Evolutionary conservation across 2,329 filamentous ascomycete species (phyloP).

Genomic region (Magnaporthiopsis rhizophila): DNA sequence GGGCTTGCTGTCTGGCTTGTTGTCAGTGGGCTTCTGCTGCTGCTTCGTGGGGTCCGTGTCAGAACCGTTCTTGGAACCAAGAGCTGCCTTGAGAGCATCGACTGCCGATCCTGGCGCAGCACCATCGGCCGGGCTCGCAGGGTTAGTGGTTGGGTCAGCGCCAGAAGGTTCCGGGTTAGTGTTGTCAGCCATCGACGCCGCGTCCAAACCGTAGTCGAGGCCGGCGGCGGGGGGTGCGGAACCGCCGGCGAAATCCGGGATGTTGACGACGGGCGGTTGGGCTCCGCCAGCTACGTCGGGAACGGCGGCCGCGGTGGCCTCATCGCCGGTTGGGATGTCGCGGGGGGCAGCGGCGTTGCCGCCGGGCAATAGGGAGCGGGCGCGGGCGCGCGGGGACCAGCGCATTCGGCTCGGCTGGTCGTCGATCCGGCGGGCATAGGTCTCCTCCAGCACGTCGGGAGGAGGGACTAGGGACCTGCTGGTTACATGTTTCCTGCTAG

Average conservation of each 20-base stretch:
- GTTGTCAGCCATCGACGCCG: background rate
- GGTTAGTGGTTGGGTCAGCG: background rate
- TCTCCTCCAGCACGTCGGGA: conserved; percentile 1
- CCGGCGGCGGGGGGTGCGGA: background rate
- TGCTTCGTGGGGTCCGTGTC: background rate
- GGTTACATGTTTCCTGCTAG: background rate
- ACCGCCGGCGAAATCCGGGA: background rate
- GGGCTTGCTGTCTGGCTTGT: background rate
- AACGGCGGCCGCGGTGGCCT: background rate
- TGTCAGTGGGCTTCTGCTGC: background rate
- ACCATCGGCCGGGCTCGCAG: background rate
- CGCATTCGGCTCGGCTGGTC: background rate
- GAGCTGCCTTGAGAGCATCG: background rate
- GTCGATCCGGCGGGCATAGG: background rate
- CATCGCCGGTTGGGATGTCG: background rate
- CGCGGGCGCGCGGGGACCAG: background rate
- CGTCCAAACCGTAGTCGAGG: background rate
- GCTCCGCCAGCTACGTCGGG: background rate
- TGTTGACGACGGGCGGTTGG: background rate
- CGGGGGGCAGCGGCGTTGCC: background rate
- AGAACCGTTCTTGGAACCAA: background rate
- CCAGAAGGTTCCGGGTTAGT: background rate
- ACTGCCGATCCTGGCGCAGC: too few relatives aligned
- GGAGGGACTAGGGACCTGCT: background rate
- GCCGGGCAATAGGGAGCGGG: background rate